Conservation (phyloP, 2,329 filamentous ascomycete species). For the Cercospora sp. region DNA sequence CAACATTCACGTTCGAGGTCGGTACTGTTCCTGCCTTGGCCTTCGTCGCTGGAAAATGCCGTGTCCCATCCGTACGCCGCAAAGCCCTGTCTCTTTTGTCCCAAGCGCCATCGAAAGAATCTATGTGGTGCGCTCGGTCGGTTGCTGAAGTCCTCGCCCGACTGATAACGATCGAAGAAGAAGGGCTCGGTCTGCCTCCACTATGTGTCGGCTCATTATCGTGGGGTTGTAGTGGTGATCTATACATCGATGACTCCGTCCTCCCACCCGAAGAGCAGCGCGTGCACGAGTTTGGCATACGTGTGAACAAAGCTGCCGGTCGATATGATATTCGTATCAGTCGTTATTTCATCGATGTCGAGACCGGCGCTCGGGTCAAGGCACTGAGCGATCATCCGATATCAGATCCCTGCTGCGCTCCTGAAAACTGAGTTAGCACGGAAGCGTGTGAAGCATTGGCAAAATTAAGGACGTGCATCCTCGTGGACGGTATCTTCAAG, state of each 20-base stretch:
- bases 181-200: constrained; percentile 23
- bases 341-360: constrained; percentile 13
- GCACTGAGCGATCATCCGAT: constrained; percentile 23
- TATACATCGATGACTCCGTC: constrained; percentile 16
- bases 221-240: not conserved
- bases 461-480: not conserved
- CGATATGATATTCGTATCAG: constrained; percentile 23
- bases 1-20: constrained; percentile 33
- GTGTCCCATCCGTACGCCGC: constrained; percentile 28
- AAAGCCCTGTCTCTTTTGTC: constrained; percentile 29
- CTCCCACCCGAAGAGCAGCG: constrained; percentile 21
- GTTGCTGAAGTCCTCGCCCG: constrained; percentile 23
- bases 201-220: constrained; percentile 7
- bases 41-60: constrained; percentile 31
- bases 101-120: constrained; percentile 29
- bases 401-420: constrained; percentile 10
- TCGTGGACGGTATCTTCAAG: not conserved
- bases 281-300: constrained; percentile 24
- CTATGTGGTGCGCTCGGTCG: constrained; percentile 28
- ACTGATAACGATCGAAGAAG: constrained; percentile 31
- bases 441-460: not conserved
- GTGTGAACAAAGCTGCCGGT: constrained; percentile 17
- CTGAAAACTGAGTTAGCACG: not conserved
- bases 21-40: constrained; percentile 29
- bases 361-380: constrained; percentile 6